Base-by-base conservation (phyloP, 2,329 filamentous ascomycete genomes). In the Sporothrix protearum region DNA sequence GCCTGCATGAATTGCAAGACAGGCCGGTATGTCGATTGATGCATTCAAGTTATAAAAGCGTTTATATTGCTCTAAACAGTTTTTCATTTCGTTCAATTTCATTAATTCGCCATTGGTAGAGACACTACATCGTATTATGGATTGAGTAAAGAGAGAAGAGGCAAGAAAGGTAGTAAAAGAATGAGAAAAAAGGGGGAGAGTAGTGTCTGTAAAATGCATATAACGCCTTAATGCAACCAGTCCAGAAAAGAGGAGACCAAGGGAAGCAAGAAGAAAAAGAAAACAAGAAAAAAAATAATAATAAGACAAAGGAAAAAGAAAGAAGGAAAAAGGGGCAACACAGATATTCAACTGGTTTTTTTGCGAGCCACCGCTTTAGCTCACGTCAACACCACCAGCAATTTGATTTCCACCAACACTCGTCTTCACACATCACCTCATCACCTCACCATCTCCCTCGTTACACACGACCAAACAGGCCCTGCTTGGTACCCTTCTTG, bases 401-500 rank as follows among this genome's bases (percentile, higher is more conserved):
- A 25, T 33, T n/a, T 4, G 6, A 25, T 33, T n/a, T 4, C 42
- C 42, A n/a, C 28, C 12, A 19, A 7, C 53, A 7, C 53, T 30
- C 28, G 10, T 10, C 19, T 4, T 22, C 33, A 36, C 33, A 36
- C 33, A 36, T 3, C 33, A 28, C 10, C 36, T 28, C 22, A 47
- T n/a, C n/a, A n/a, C n/a, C n/a, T n/a, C n/a, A n/a, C n/a, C n/a
- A n/a, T n/a, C n/a, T n/a, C 10, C 25, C 19, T 1, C 53, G 5
- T 33, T 45, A 71, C 28, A 57, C 45, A 49, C 63, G 51, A 5
- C 55, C 61, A 47, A 72, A 66, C 12, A 82, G 63, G 3, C 81
- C 81, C 69, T 80, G 73, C 0, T 77, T 71, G 0, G 79, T 80
- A 2, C 66, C 73, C 8, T 33, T 19, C 70, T 77, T 77, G 42